Conservation (phyloP, 805 yeast species). For the Schwanniomyces pseudopolymorphus region DNA sequence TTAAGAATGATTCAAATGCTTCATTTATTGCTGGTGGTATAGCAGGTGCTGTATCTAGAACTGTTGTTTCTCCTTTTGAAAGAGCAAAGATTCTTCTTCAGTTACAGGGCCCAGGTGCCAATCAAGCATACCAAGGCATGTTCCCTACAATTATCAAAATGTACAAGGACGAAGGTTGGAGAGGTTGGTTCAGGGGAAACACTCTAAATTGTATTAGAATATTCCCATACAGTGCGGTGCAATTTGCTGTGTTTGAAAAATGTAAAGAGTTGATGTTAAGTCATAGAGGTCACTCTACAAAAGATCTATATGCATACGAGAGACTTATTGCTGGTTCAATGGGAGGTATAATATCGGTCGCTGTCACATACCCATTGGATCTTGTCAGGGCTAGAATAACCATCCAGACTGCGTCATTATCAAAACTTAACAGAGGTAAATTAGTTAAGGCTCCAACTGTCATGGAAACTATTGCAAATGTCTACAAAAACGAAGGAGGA, state of each 20-base stretch:
- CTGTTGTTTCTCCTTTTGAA: conserved; percentile 93
- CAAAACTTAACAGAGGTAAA: conserved; percentile 48
- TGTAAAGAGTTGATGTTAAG: conserved; percentile 42
- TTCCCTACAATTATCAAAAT: conserved; percentile 71
- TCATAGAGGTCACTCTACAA: conserved; percentile 11
- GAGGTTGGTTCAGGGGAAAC: conserved; percentile 88
- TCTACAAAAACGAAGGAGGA: conserved; percentile 82
- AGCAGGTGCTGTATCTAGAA: conserved; percentile 80
- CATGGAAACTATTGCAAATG: conserved; percentile 50
- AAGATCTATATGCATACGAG: conserved; percentile 49
- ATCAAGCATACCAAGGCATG: conserved; percentile 61
- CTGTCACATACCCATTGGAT: conserved; percentile 89
- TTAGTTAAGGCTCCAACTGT: conserved; percentile 70
- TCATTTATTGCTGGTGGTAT: conserved; percentile 72
- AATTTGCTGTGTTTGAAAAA: conserved; percentile 79
- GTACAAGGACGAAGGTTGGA: conserved; percentile 89
- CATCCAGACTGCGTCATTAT: conserved; percentile 74
- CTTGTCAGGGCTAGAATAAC: conserved; percentile 86
- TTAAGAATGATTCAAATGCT: conserved; percentile 54
- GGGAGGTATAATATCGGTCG: conserved; percentile 79
- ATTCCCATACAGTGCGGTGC: conserved; percentile 93
- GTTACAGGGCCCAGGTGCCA: conserved; percentile 68
- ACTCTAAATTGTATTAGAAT: conserved; percentile 86
- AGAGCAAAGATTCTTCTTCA: conserved; percentile 90
- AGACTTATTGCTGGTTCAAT: conserved; percentile 74